Evolutionary conservation across 1,284 basidiomycete genomes (phyloP), one percentile per base, ranked within the genome.

Genomic region (Ustilago curta): DNA sequence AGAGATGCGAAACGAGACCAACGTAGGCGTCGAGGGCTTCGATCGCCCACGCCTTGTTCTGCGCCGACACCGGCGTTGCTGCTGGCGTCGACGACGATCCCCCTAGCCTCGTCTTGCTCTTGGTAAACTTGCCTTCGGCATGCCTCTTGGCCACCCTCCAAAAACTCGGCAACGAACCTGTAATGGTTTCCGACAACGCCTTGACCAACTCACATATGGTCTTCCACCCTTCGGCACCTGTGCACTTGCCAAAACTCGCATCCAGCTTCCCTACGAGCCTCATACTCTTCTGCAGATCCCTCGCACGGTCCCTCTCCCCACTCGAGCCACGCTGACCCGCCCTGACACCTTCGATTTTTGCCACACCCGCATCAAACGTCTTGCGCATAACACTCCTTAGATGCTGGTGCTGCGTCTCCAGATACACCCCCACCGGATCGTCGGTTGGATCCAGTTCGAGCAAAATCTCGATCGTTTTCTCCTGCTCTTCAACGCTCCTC

Each of bases 71-170:
- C 7, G 53, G 54, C 8, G 42, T 32, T 16, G 59, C 21, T 8
- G 56, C 31, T 21, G 39, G 14, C 14, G 49, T 21, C 9, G 53
- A 55, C 8, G 53, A 35, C 1, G 45, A 21, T 8, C 23, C 55
- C 18, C 54, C 54, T 2, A 25, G 14, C 18, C 59, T 25, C 12
- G 53, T 43, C 27, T 62, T 63, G 55, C 29, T 39, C 50, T 76
- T 78, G 25, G 44, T 53, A 27, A 77, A 76, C 27, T 78, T 78
- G 19, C 80, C 80, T 47, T 97, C 94, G 85, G 95, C 90, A 84
- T 95, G 96, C 16, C 90, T 90, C 85, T 91, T 93, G 1, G 93
- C 91, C 45, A 99, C 93, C 77, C 91, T 91, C 94, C 95, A 97
- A 86, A 97, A 98, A 76, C 90, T 93, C 3, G 95, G 94, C 48